Evolutionary conservation across 1,139 yeast genomes (phyloP), one percentile per base, ranked within the genome.

Genomic region (Hansenula sp.): DNA sequence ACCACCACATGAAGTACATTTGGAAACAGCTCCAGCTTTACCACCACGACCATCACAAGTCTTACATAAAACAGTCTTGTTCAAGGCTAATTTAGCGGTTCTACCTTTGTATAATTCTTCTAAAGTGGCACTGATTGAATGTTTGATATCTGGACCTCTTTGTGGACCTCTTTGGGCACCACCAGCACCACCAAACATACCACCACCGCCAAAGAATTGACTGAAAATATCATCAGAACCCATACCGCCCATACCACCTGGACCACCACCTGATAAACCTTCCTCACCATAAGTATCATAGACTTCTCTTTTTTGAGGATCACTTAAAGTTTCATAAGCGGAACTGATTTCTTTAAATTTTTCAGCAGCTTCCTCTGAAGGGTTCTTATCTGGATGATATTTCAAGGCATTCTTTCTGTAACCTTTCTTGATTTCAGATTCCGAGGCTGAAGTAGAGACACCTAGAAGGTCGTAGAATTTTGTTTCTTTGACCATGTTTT

Each of bases 11-110:
- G 81, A 68, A 46, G 82, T 57, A 82, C 99, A 93, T 61, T 83
- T 81, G 74, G 85, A 86, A 56, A 91, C 95, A 49, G 89, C 77
- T 49, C 95, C 96, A 56, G 82, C 89, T 65, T 89, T 89, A 70
- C 99, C 99, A 66, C 99, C 99, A 61, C 83, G 82, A 60, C 99
- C 99, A 46, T 88, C 85, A 76, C 99, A 93, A 40, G 78, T 62
- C 62, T 79, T 78, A 80, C 99, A 93, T 58, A 90, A 70, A 44
- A 91, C 77, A 46, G 96, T 91, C 74, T 90, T 90, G 72, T 91
- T 91, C 54, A 93, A 76, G 6, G 98, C 96, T 70, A 93, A 77
- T 71, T 93, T 93, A 49, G 97, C 83, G 40, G 90, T 84, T 72
- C 93, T 87, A 54, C 99, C 99, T 71, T 88, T 90, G 79, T 84